Percentiles rank a stretch among this genome's conserved stretches.
Conservation (phyloP, 2,329 filamentous ascomycete species). For the Escovopsis sp. region DNA sequence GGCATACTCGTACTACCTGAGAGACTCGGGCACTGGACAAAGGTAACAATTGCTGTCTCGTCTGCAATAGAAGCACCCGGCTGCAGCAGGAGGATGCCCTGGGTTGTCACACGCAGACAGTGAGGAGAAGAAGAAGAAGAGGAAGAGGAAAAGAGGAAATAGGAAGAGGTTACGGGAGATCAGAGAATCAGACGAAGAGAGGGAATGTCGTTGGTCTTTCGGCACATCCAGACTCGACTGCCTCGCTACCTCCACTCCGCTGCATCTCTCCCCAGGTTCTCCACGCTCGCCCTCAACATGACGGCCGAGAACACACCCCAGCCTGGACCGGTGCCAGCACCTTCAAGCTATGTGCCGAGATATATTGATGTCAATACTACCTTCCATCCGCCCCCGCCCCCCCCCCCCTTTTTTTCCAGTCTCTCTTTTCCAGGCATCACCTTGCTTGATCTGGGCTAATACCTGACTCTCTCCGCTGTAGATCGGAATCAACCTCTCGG, state of each 20-base stretch:
- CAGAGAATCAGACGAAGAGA: no score
- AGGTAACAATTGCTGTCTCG: no score
- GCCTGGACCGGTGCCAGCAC: conserved; percentile 7
- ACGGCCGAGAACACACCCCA: conserved; percentile 7
- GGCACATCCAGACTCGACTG: conserved; percentile 2
- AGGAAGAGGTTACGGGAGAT: no score
- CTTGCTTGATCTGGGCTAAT: background rate
- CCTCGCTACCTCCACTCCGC: background rate
- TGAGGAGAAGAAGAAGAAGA: no score
- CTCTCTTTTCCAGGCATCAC: no score
- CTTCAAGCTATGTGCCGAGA: conserved; percentile 25
- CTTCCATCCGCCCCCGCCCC: background rate
- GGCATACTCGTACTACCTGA: no score
- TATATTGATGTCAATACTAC: conserved; percentile 50
- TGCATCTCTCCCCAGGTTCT: conserved; percentile 2
- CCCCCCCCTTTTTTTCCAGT: no score
- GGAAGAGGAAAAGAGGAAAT: no score
- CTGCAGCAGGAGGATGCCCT: no score
- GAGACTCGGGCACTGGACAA: no score
- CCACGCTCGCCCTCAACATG: conserved; percentile 11
- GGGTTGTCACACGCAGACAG: no score
- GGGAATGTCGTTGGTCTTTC: conserved; percentile 2
- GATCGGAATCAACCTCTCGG: conserved; percentile 92
- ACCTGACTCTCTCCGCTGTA: conserved; percentile 16
- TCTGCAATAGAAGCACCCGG: no score